A percentile compares a stretch with the other conserved stretches of the same genome.
Conservation (phyloP, 108 stramenopile genomes). For the Cyclotella cryptica region DNA sequence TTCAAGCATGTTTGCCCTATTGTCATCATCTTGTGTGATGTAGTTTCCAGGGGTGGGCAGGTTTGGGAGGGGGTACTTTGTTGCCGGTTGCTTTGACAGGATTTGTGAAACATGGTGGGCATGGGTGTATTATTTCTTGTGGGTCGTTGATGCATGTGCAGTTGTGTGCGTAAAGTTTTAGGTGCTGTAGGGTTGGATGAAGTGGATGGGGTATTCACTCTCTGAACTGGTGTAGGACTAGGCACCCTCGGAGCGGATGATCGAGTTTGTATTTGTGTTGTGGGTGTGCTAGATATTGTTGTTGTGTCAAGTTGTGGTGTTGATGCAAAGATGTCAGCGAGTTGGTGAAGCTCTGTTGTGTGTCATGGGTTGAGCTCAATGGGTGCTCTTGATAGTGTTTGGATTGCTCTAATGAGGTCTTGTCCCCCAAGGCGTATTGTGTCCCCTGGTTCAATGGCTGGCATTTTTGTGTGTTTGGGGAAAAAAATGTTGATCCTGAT, state of each 20-base stretch:
- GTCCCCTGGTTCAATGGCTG: too few relatives aligned
- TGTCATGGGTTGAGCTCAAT: not conserved
- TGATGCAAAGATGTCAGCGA: not conserved
- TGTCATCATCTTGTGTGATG: not conserved
- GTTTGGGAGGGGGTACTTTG: not conserved
- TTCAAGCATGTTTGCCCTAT: not conserved
- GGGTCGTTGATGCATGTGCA: not conserved
- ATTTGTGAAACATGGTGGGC: too few relatives aligned
- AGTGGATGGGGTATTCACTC: too few relatives aligned
- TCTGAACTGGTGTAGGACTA: too few relatives aligned
- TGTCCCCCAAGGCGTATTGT: not conserved
- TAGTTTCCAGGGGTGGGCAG: too few relatives aligned
- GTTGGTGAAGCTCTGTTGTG: not conserved
- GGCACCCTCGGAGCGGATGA: not conserved
- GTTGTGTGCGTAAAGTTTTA: too few relatives aligned
- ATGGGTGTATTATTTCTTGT: too few relatives aligned
- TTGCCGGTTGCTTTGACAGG: not conserved
- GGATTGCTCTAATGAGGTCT: not conserved
- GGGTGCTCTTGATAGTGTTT: not conserved
- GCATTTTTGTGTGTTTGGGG: constrained; percentile 8
- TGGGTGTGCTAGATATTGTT: too few relatives aligned
- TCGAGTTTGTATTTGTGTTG: too few relatives aligned
- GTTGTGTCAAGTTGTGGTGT: not conserved
- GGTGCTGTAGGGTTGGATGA: too few relatives aligned
- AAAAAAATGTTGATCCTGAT: constrained; percentile 31